A percentile compares a stretch with the other conserved stretches of the same genome.
phyloP scores from a whole-genome alignment of 75 land plant genomes.

The Gnetum montanum region DNA sequence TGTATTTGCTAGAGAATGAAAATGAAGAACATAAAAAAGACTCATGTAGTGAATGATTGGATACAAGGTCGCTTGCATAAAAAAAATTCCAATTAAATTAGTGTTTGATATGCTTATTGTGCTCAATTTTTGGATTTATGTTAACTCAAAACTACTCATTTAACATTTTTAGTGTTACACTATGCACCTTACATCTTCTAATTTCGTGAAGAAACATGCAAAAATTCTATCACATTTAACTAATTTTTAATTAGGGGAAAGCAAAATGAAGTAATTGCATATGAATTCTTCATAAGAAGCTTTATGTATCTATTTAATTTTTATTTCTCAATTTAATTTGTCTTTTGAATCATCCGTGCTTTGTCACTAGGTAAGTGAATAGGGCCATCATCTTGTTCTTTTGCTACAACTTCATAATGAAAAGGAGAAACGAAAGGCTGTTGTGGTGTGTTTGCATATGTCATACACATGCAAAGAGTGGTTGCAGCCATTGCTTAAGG shows the following conservation, averaged over 20 bases:
- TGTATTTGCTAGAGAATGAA: no score
- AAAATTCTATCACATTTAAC: neutral
- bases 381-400: constrained; percentile 70
- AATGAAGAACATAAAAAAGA: no score
- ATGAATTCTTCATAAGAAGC: neutral
- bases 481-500: constrained; percentile 80
- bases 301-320: neutral
- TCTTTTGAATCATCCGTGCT: neutral
- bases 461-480: constrained; percentile 76
- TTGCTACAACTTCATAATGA: constrained; percentile 39
- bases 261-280: neutral
- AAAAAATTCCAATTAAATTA: no score
- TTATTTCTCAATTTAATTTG: neutral
- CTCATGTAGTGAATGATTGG: no score
- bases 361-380: constrained; percentile 51
- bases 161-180: no score
- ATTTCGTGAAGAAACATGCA: neutral
- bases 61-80: no score
- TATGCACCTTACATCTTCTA: no score
- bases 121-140: no score
- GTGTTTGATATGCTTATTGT: no score
- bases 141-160: no score
- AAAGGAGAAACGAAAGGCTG: constrained; percentile 39
- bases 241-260: neutral
- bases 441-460: constrained; percentile 69